phyloP scores from a whole-genome alignment of 441 rosid species.

The Eutrema salsugineum region DNA sequence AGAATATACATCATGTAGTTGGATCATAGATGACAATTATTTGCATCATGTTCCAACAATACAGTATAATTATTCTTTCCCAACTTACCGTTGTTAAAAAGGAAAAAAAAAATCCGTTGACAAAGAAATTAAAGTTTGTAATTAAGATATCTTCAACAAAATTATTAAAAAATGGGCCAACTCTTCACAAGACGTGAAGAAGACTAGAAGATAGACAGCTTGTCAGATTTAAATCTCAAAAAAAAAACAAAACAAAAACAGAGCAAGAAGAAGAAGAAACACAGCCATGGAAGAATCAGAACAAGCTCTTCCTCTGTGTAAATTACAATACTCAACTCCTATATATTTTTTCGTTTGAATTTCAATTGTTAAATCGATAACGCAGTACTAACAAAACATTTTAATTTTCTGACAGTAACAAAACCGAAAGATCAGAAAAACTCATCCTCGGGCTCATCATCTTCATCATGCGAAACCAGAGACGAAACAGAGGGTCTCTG shows the following conservation, averaged over 20 bases:
- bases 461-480: slow-evolving; percentile 32
- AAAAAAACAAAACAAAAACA: neutral
- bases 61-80: neutral
- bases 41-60: neutral
- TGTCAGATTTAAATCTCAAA: neutral
- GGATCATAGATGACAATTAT: neutral
- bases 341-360: neutral
- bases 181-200: slow-evolving; percentile 6
- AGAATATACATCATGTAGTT: neutral
- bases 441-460: slow-evolving; percentile 25
- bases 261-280: neutral
- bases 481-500: slow-evolving; percentile 23
- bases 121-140: neutral
- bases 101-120: neutral
- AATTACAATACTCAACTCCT: neutral
- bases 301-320: slow-evolving; percentile 31
- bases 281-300: slow-evolving; percentile 32
- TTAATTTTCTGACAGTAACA: slow-evolving; percentile 11
- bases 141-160: neutral
- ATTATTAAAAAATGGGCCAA: neutral
- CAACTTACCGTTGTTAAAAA: neutral
- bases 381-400: neutral
- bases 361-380: neutral
- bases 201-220: slow-evolving; percentile 2
- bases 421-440: slow-evolving; percentile 7